A percentile compares a stretch with the other conserved stretches of the same genome.
Evolutionary conservation across 257 asterid species (phyloP).

Genomic region (Anisodus acutangulus): DNA sequence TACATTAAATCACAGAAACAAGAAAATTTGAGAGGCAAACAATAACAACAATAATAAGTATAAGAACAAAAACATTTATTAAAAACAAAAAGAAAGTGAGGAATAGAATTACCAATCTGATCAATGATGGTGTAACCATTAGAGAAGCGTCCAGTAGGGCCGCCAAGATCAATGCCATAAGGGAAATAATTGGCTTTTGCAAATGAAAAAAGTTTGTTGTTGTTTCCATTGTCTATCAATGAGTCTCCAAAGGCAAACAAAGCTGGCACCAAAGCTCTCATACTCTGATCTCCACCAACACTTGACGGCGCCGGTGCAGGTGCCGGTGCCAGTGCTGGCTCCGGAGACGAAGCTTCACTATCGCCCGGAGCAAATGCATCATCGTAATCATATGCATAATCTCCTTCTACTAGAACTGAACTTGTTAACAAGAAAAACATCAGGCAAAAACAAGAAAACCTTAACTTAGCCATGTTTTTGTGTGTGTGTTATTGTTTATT

Average conservation of each 20-base stretch:
- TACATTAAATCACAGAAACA: neutral
- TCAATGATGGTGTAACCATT: constrained; percentile 77
- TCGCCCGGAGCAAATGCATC: constrained; percentile 7
- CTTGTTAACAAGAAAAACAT: neutral
- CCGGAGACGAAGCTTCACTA: neutral
- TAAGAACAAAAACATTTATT: neutral
- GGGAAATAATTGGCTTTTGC: constrained; percentile 81
- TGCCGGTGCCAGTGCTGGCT: constrained; percentile 20
- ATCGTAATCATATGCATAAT: neutral
- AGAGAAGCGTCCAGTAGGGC: constrained; percentile 69
- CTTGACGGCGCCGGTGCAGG: constrained; percentile 20
- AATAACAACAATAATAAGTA: too few relatives aligned
- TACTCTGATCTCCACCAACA: neutral
- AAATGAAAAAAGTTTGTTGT: constrained; percentile 57
- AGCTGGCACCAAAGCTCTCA: constrained; percentile 55
- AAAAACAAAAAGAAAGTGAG: neutral
- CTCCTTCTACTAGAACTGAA: neutral
- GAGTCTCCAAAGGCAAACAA: constrained; percentile 79
- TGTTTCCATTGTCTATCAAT: constrained; percentile 70
- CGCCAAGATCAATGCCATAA: constrained; percentile 73
- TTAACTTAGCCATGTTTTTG: neutral
- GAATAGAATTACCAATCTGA: constrained; percentile 49
- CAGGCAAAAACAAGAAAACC: constrained; percentile 4
- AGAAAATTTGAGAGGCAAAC: neutral
- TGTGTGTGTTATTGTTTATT: neutral